Conservation (phyloP, 2,329 filamentous ascomycete species). For the Aspergillus proliferans region DNA sequence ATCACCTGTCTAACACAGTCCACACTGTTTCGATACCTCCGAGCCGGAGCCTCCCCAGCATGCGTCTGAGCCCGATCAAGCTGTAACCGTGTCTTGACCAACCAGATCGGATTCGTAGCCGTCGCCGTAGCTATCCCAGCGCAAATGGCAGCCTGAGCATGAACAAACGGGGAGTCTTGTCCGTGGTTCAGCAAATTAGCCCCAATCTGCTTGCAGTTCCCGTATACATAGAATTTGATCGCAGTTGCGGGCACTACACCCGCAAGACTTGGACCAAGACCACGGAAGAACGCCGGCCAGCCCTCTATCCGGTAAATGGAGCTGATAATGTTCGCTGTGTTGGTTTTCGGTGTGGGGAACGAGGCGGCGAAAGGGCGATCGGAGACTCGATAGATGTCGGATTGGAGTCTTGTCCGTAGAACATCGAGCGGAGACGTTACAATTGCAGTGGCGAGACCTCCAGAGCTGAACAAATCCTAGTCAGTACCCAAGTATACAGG, state of each 20-base stretch:
- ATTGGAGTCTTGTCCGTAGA: not conserved
- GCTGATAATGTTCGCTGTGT: not conserved
- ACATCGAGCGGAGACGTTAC: not conserved
- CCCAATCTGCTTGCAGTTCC: constrained; percentile 32
- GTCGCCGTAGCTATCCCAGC: constrained; percentile 32
- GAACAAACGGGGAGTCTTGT: constrained; percentile 26
- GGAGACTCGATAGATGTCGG: not conserved
- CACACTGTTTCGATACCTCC: constrained; percentile 58
- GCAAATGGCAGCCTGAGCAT: constrained; percentile 29
- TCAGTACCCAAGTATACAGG: not conserved
- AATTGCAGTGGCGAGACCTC: not conserved
- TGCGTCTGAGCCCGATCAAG: constrained; percentile 32
- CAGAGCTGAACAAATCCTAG: not conserved
- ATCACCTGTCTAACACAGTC: constrained; percentile 64
- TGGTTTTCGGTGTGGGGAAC: not conserved
- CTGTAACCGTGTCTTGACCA: constrained; percentile 66
- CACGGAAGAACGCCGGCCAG: constrained; percentile 32
- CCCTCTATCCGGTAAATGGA: constrained; percentile 33
- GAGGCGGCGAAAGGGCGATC: not conserved
- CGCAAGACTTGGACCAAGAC: constrained; percentile 32
- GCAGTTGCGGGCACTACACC: constrained; percentile 35
- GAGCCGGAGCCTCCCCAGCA: constrained; percentile 15
- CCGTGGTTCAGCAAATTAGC: constrained; percentile 21
- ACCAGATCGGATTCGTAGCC: constrained; percentile 35
- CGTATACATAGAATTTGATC: constrained; percentile 36